Evolutionary conservation across 73 alveolate species (phyloP).

Genomic region (Paramecium sexaurelia): DNA sequence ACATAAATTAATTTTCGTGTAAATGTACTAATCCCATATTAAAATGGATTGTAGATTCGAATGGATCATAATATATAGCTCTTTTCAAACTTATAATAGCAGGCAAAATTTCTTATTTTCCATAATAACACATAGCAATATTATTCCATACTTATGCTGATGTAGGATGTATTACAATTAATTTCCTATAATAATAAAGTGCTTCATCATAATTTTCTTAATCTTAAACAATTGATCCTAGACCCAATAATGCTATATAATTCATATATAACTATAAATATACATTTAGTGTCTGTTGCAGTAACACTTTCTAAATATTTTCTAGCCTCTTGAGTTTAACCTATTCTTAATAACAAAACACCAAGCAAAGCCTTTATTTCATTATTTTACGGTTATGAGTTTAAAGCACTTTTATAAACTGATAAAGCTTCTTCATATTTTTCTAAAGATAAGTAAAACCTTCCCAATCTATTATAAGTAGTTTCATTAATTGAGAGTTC

Average conservation of each 20-base stretch:
- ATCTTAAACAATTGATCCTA: constrained; percentile 67
- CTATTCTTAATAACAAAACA: constrained; percentile 66
- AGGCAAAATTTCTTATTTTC: constrained; percentile 71
- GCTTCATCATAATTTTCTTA: constrained; percentile 71
- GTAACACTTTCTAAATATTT: constrained; percentile 66
- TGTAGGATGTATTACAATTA: constrained; percentile 73
- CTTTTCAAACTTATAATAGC: constrained; percentile 78
- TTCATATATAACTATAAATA: constrained; percentile 17
- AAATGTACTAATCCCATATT: constrained; percentile 81
- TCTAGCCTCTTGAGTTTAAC: constrained; percentile 74
- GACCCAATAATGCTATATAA: constrained; percentile 72
- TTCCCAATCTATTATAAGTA: constrained; percentile 66
- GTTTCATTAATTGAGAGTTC: constrained; percentile 72
- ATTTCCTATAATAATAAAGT: constrained; percentile 62
- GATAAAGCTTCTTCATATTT: constrained; percentile 73
- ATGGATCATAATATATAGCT: constrained; percentile 83
- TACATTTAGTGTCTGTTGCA: constrained; percentile 70
- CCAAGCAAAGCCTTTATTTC: constrained; percentile 76
- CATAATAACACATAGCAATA: constrained; percentile 79
- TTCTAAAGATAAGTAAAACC: constrained; percentile 67
- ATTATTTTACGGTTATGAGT: constrained; percentile 69
- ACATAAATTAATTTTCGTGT: constrained; percentile 71
- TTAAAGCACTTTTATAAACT: constrained; percentile 73
- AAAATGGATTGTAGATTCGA: constrained; percentile 80
- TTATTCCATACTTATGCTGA: constrained; percentile 82